Percentiles rank a stretch among this genome's conserved stretches.
Evolutionary conservation across 768 basidiomycete genomes (phyloP).

Genomic region (Boletus fagicola): DNA sequence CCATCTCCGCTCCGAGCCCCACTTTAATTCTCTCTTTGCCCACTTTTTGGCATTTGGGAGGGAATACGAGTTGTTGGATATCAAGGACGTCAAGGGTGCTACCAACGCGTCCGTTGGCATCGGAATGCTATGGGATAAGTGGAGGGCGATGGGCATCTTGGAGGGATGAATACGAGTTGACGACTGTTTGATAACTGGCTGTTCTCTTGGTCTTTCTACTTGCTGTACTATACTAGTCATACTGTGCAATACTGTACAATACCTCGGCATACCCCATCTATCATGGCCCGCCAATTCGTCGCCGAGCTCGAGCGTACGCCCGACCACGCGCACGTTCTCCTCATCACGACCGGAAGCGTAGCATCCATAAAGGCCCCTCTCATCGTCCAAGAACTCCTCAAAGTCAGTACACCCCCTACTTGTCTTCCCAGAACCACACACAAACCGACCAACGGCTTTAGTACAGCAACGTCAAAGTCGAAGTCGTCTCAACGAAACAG

Average conservation of each 20-base stretch:
- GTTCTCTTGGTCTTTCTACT: background rate
- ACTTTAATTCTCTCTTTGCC: slow-evolving; percentile 96
- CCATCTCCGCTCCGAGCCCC: slow-evolving; percentile 89
- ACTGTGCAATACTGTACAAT: slow-evolving; percentile 1
- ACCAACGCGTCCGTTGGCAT: slow-evolving; percentile 62
- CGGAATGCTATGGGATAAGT: slow-evolving; percentile 81
- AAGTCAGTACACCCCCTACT: slow-evolving; percentile 50
- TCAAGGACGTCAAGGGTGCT: slow-evolving; percentile 81
- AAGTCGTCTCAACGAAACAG: slow-evolving; percentile 79
- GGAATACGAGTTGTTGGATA: slow-evolving; percentile 88
- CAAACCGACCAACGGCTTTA: slow-evolving; percentile 29
- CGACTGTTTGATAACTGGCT: background rate
- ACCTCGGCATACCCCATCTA: background rate
- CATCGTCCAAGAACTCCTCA: slow-evolving; percentile 74
- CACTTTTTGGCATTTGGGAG: slow-evolving; percentile 96
- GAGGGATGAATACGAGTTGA: slow-evolving; percentile 35
- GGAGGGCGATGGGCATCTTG: slow-evolving; percentile 83
- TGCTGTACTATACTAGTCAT: slow-evolving; percentile 16
- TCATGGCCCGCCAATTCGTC: slow-evolving; percentile 23
- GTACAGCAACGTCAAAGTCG: slow-evolving; percentile 73
- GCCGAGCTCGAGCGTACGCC: slow-evolving; percentile 28
- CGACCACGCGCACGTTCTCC: slow-evolving; percentile 56
- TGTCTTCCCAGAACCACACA: background rate
- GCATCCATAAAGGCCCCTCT: slow-evolving; percentile 92
- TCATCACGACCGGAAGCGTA: slow-evolving; percentile 93